Evolutionary conservation across 2,329 filamentous ascomycete species (phyloP).

Genomic region (Leptosphaerulina australis): DNA sequence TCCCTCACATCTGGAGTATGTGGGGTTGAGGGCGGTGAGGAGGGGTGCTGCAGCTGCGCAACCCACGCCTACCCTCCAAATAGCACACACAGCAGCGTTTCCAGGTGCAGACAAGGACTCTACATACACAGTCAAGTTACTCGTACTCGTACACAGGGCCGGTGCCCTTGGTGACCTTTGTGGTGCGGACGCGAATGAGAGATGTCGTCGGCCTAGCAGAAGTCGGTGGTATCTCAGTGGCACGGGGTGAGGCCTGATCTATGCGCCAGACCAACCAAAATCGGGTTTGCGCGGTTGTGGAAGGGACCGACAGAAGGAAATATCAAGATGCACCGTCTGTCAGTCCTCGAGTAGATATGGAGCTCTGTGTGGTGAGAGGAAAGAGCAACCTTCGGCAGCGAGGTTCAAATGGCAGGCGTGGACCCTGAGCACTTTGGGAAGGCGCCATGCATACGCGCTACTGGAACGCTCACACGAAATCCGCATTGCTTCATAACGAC

Average conservation of each 20-base stretch:
- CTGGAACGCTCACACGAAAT: conserved; percentile 13
- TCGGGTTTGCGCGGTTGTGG: conserved; percentile 10
- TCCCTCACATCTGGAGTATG: conserved; percentile 27
- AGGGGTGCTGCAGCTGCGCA: conserved; percentile 28
- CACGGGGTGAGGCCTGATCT: conserved; percentile 21
- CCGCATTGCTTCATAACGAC: conserved; percentile 14
- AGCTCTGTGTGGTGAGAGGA: conserved; percentile 11
- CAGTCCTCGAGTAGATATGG: conserved; percentile 11
- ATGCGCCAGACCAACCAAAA: conserved; percentile 18
- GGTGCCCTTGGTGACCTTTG: conserved; percentile 30
- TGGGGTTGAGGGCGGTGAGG: conserved; percentile 48
- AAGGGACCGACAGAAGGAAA: conserved; percentile 18
- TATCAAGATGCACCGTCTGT: conserved; percentile 11
- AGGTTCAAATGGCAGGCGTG: conserved; percentile 17
- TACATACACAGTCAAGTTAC: conserved; percentile 23
- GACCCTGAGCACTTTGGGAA: conserved; percentile 20
- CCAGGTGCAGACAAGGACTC: conserved; percentile 29
- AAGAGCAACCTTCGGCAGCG: conserved; percentile 11
- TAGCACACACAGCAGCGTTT: conserved; percentile 11
- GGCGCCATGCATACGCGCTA: conserved; percentile 20
- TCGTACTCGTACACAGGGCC: conserved; percentile 36
- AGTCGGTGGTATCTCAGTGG: conserved; percentile 18
- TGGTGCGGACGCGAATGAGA: conserved; percentile 19
- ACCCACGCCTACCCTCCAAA: conserved; percentile 16
- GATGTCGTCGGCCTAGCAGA: conserved; percentile 18